Base-by-base conservation (phyloP, 2,329 filamentous ascomycete genomes). In the Lachnellula occidentalis region DNA sequence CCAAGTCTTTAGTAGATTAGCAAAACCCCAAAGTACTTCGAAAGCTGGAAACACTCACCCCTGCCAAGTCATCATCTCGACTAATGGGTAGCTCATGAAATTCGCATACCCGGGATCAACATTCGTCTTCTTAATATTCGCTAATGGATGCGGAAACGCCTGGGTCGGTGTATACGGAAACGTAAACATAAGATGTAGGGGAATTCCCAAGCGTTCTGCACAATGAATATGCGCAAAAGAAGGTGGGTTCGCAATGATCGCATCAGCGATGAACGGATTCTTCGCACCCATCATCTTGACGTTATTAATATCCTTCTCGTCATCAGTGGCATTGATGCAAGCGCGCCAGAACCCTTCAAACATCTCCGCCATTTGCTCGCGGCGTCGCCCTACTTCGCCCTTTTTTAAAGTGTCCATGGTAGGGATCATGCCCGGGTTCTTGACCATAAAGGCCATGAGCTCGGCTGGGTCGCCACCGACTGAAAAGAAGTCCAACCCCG, bases 1-100 rank as follows among this genome's bases (percentile, higher is more conserved):
- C 88, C 88, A 0, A 92, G 76, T 0, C 63, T 72, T 63, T 14
- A 2, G 4, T 58, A 62, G 64, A 39, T 59, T 54, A 60, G 54
- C 37, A 45, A 21, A 27, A 11, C 51, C 37, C 51, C 45, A 34
- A 34, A 15, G 54, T 3, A 47, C 8, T 9, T 37, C 19, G 31
- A 50, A 19, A 12, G 36, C 14, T 12, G 19, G n/a, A 34, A 39
- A 14, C 12, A 64, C 62, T 56, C 56, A 67, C 75, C 91, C 92
- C 70, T 96, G 90, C 91, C 91, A 96, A 1, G 90, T 87, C 79
- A 92, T 89, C 81, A 90, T 86, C 67, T 92, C 88, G 1, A 92
- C 87, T 36, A 92, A 72, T 0, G 87, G 84, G 66, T 92, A 94
- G 1, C 82, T 87, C 68, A 92, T 89, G 66, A 89, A 90, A 69